Conservation (phyloP, 257 asterid species). For the Salvia miltiorrhiza region DNA sequence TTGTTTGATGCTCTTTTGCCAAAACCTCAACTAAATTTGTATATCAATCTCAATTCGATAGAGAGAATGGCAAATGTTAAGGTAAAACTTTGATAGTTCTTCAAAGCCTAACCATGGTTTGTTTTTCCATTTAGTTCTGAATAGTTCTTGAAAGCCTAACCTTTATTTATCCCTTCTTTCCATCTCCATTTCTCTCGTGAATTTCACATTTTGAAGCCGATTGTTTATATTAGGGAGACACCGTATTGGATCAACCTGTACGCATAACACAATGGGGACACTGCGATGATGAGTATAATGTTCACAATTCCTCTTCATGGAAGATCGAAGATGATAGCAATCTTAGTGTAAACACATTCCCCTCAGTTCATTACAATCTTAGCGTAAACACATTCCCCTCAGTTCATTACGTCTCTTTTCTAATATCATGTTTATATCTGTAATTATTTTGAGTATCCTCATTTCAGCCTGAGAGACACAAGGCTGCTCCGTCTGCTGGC, state of each 20-base stretch:
- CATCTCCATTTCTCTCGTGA: not conserved
- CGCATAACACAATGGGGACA: conserved; percentile 76
- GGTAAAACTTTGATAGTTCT: too few relatives aligned
- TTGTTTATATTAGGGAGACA: conserved; percentile 56
- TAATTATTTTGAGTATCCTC: not conserved
- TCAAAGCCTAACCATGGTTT: too few relatives aligned
- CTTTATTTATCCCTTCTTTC: not conserved
- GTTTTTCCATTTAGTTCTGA: not conserved
- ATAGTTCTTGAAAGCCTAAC: not conserved
- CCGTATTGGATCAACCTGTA: conserved; percentile 70
- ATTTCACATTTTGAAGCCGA: not conserved
- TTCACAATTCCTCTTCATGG: conserved; percentile 56
- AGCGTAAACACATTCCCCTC: conserved; percentile 27
- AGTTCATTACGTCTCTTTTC: not conserved
- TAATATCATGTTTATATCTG: not conserved
- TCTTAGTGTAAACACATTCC: conserved; percentile 29
- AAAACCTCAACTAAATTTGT: too few relatives aligned
- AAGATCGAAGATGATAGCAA: conserved; percentile 42
- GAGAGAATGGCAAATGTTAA: not conserved
- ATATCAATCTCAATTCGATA: not conserved
- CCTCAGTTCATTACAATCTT: conserved; percentile 10
- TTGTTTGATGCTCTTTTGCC: too few relatives aligned
- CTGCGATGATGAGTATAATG: conserved; percentile 42
- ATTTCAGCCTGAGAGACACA: conserved; percentile 28
- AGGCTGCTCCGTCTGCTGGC: conserved; percentile 53